These are phyloP conservation scores for Phlebiopsis gigantea DNA, from an alignment of 768 basidiomycete species.

Conservation along the genomic window DNA sequence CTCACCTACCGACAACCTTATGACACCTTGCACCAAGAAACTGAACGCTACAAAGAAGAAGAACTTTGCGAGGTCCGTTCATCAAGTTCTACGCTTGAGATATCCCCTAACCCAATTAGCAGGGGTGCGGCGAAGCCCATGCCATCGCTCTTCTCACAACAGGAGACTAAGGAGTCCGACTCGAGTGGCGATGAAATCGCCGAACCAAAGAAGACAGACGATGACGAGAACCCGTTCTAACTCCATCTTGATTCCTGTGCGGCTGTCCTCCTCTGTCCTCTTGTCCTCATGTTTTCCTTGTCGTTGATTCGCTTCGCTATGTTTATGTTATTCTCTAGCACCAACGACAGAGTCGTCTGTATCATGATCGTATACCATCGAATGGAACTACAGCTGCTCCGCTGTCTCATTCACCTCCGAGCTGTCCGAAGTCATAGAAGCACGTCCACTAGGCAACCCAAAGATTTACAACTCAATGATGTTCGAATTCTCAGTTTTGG, in stretches of 20 bases:
- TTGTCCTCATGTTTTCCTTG: background rate
- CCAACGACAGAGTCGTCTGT: constrained; percentile 13
- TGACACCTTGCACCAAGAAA: constrained; percentile 93
- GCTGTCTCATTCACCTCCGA: background rate
- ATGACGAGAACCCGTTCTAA: constrained; percentile 72
- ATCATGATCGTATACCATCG: constrained; percentile 3
- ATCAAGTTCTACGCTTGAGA: background rate
- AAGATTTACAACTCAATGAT: background rate
- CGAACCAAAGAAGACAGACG: constrained; percentile 30
- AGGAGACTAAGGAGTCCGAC: constrained; percentile 26
- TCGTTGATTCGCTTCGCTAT: constrained; percentile 3
- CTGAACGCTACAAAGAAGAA: constrained; percentile 88
- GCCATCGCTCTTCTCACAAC: constrained; percentile 51
- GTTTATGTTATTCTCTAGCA: constrained; percentile 1
- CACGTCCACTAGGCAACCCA: background rate
- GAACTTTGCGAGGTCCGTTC: constrained; percentile 79
- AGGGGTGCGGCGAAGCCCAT: constrained; percentile 56
- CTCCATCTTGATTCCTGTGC: background rate
- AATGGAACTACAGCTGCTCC: background rate
- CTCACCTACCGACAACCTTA: constrained; percentile 92
- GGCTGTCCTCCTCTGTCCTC: background rate
- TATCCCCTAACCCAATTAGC: background rate
- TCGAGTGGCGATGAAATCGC: constrained; percentile 27
- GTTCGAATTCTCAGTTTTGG: background rate
- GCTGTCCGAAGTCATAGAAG: background rate